Percentiles rank a stretch among this genome's conserved stretches.
Evolutionary conservation across 345 rosid species (phyloP).

Genomic region (Sisymbrium irio): DNA sequence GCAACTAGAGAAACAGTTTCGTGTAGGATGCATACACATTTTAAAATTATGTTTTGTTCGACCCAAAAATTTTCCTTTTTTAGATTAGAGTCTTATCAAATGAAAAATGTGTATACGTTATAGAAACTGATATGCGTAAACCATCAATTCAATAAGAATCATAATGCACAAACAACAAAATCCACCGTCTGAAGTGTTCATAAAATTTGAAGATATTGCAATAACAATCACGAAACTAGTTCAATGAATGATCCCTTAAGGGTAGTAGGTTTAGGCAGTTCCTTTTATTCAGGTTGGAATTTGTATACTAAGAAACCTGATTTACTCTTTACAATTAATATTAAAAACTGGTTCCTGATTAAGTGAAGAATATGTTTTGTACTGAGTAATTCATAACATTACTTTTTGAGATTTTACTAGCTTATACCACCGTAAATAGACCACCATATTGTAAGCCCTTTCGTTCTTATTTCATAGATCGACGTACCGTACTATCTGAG

Average conservation of each 20-base stretch:
- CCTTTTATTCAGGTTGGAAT: neutral
- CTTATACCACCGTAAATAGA: neutral
- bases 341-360: neutral
- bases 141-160: neutral
- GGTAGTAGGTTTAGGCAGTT: neutral
- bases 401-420: neutral
- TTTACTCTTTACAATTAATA: neutral
- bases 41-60: neutral
- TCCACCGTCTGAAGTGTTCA: neutral
- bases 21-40: constrained; percentile 3
- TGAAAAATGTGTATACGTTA: neutral
- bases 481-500: neutral
- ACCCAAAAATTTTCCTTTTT: too few relatives aligned
- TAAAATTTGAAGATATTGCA: neutral
- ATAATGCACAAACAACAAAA: constrained; percentile 4
- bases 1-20: constrained; percentile 4
- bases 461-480: neutral
- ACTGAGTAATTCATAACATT: neutral
- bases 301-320: neutral
- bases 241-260: neutral
- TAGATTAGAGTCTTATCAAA: neutral
- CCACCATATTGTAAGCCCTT: neutral
- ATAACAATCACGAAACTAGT: neutral
- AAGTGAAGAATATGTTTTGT: neutral
- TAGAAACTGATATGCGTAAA: neutral